Percentiles rank a stretch among this genome's conserved stretches.
These are phyloP conservation scores for Xylariaceae sp. DNA, from an alignment of 2,329 filamentous ascomycete genomes.

Conservation along the genomic window DNA sequence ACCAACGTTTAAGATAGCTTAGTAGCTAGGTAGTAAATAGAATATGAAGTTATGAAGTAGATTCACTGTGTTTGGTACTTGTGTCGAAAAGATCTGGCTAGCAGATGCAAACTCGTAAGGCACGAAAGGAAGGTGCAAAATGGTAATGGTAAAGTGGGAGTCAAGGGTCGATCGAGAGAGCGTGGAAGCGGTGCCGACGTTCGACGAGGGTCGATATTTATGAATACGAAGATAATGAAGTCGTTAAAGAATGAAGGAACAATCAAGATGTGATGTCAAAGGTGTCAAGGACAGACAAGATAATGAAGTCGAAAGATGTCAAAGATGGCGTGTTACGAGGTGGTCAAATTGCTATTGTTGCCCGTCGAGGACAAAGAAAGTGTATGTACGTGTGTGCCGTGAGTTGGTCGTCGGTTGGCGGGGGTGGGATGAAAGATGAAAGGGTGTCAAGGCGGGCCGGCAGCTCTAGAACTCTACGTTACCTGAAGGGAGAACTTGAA, in stretches of 20 bases:
- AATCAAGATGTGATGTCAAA: slow-evolving; percentile 4
- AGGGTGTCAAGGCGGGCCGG: slow-evolving; percentile 16
- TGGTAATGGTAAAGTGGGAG: slow-evolving; percentile 13
- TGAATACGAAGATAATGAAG: slow-evolving; percentile 19
- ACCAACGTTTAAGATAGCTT: slow-evolving; percentile 30
- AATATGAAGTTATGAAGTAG: slow-evolving; percentile 11
- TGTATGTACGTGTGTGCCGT: no score
- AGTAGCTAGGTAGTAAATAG: slow-evolving; percentile 18
- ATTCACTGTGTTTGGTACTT: slow-evolving; percentile 11
- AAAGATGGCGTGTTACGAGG: slow-evolving; percentile 1
- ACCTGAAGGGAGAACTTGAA: slow-evolving; percentile 7
- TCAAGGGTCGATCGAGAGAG: slow-evolving; percentile 2
- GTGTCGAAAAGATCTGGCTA: slow-evolving; percentile 23
- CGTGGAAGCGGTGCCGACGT: background rate
- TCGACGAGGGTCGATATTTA: slow-evolving; percentile 22
- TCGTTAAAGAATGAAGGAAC: slow-evolving; percentile 20
- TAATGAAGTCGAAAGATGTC: slow-evolving; percentile 2
- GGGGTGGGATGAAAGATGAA: slow-evolving; percentile 20
- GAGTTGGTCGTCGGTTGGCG: background rate
- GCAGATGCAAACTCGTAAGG: slow-evolving; percentile 25
- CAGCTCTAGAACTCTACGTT: slow-evolving; percentile 22
- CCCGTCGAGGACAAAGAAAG: slow-evolving; percentile 26
- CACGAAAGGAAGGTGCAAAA: slow-evolving; percentile 9
- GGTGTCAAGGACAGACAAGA: slow-evolving; percentile 10
- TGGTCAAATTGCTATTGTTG: slow-evolving; percentile 16